Evolutionary conservation across 306 rosid species (phyloP).

Genomic region (Vigna unguiculata): DNA sequence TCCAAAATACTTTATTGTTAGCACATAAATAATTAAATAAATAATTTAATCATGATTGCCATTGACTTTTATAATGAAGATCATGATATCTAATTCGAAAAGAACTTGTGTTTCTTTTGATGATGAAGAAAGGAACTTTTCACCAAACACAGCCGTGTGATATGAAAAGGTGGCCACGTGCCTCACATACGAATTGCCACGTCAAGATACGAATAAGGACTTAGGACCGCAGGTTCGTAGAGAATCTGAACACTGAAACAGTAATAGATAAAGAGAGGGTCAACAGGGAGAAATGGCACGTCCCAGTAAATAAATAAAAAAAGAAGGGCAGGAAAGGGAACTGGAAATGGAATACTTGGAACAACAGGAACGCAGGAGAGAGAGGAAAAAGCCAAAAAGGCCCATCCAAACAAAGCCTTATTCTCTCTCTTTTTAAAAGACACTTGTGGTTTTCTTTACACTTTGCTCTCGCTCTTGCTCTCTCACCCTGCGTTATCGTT

Average conservation of each 20-base stretch:
- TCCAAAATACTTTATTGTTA: not conserved
- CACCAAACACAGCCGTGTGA: constrained; percentile 4
- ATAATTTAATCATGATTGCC: not conserved
- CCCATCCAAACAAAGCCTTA: constrained; percentile 63
- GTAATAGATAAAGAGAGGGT: not conserved
- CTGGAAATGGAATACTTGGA: constrained; percentile 37
- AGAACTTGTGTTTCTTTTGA: not conserved
- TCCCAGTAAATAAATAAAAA: constrained; percentile 43
- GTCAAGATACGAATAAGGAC: not conserved
- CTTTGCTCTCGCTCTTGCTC: constrained; percentile 13
- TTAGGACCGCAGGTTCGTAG: not conserved
- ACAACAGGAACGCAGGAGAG: constrained; percentile 65
- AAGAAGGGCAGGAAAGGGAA: constrained; percentile 47
- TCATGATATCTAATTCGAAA: not conserved
- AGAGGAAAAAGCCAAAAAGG: constrained; percentile 59
- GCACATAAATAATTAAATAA: not conserved
- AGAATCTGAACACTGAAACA: not conserved
- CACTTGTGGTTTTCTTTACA: constrained; percentile 58
- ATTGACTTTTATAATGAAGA: not conserved
- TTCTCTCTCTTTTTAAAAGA: constrained; percentile 51
- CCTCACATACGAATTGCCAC: not conserved
- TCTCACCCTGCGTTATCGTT: constrained; percentile 49
- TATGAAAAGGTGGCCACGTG: not conserved
- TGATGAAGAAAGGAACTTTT: not conserved
- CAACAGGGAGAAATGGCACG: not conserved